Evolutionary conservation across 805 yeast species (phyloP), one percentile per base, ranked within the genome.

Genomic region (Barnettozyma californica): DNA sequence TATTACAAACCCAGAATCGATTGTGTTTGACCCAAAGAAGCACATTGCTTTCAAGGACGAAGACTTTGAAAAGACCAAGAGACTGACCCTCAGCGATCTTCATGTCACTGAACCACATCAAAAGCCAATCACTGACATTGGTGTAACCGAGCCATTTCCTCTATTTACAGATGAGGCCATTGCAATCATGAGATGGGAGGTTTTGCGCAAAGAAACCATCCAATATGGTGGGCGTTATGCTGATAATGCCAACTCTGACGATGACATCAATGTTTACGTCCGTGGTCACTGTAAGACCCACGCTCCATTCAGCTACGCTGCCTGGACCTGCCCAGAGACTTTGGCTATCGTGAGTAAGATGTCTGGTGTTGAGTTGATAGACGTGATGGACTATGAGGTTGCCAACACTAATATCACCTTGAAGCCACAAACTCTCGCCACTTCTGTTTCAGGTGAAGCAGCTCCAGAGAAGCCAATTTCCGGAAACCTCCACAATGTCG

Each of bases 321-420:
- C 84, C 6, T 79, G 84, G 84, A 73, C 73, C 3, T 81, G 77
- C 54, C 84, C 84, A 21, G 69, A 69, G 50, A 77, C 83, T 7
- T 64, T 76, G 53, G 78, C 76, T 46, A 74, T 80, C 35, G 67
- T 80, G 39, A 69, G 74, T 48, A 68, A 62, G n/a, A 79, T 79
- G 80, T 82, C 85, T 4, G 79, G 55, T 23, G 61, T 58, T 42
- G 59, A 60, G 41, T 45, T 60, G 9, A 31, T 44, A 16, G 56
- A 58, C 33, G 45, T 45, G 46, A 45, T 55, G 37, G 83, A 79
- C 55, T 80, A 74, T 56, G 84, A 80, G 60, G 68, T 78, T 40
- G 83, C 78, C 9, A 77, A 75, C 52, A 66, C 74, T 41, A 80
- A 80, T 57, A 58, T 78, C 37, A 74, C 76, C 4, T 67, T 78